Conservation (phyloP, 1,284 basidiomycete genomes). For the Porodaedalea pini region DNA sequence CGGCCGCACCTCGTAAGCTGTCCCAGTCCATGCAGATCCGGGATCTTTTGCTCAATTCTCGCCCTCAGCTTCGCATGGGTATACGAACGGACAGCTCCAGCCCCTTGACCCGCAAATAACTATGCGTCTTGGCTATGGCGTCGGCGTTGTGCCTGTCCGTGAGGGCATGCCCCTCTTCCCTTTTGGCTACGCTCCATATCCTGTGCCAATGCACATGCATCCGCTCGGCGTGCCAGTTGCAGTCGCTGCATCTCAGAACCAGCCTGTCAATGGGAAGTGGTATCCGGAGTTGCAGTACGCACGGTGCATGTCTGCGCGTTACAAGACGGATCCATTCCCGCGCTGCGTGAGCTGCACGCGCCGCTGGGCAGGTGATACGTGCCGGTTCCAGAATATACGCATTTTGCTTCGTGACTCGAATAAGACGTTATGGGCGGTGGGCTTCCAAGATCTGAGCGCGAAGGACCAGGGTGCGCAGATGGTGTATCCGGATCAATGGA, state of each 20-base stretch:
- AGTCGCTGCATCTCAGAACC: background rate
- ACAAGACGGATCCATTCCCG: slow-evolving; percentile 64
- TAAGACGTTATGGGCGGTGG: slow-evolving; percentile 56
- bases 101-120: slow-evolving; percentile 12
- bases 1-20: slow-evolving; percentile 35
- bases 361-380: slow-evolving; percentile 79
- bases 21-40: slow-evolving; percentile 21
- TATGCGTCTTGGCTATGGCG: slow-evolving; percentile 14
- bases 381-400: slow-evolving; percentile 74
- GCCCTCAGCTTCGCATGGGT: background rate
- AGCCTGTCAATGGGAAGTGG: slow-evolving; percentile 6
- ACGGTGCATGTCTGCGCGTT: slow-evolving; percentile 76
- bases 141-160: slow-evolving; percentile 15
- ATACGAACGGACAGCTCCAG: slow-evolving; percentile 3
- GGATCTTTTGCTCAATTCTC: background rate
- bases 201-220: slow-evolving; percentile 10
- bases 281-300: slow-evolving; percentile 60
- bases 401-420: slow-evolving; percentile 63
- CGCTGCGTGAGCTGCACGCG: slow-evolving; percentile 77
- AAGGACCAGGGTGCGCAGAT: slow-evolving; percentile 54
- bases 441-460: slow-evolving; percentile 53
- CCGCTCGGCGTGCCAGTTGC: slow-evolving; percentile 9
- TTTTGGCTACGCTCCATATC: slow-evolving; percentile 1
- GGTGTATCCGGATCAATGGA: slow-evolving; percentile 68
- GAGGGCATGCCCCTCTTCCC: slow-evolving; percentile 9